Percentiles rank a stretch among this genome's conserved stretches.
Conservation (phyloP, 2,329 filamentous ascomycete genomes). For the Scopulariopsis brevicaulis region DNA sequence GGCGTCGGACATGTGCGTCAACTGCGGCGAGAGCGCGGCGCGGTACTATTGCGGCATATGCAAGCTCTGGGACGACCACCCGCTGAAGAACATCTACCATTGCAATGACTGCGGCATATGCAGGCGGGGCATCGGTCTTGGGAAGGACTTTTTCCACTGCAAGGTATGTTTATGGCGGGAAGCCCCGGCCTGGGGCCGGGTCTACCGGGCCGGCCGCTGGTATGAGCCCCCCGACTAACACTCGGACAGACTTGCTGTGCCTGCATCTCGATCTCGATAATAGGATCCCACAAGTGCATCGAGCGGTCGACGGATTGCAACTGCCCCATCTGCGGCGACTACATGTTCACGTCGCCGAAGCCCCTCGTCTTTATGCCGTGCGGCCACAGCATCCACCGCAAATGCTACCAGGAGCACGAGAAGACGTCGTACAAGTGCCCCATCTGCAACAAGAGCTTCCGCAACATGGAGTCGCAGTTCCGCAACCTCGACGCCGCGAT, state of each 20-base stretch:
- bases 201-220: no score
- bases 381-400: conserved; percentile 88
- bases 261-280: conserved; percentile 82
- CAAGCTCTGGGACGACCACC: conserved; percentile 94
- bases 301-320: conserved; percentile 91
- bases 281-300: conserved; percentile 82
- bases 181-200: background rate
- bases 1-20: conserved; percentile 65
- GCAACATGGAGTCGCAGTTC: conserved; percentile 96
- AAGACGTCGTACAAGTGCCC: conserved; percentile 89
- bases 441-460: conserved; percentile 90
- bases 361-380: conserved; percentile 91
- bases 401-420: conserved; percentile 82
- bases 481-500: conserved; percentile 83
- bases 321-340: conserved; percentile 93
- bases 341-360: conserved; percentile 85
- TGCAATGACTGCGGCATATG: conserved; percentile 95
- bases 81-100: conserved; percentile 86
- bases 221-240: background rate
- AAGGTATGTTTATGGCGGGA: conserved; percentile 48
- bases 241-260: conserved; percentile 69
- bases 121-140: conserved; percentile 76
- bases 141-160: conserved; percentile 97
- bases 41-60: conserved; percentile 91
- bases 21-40: conserved; percentile 67